Base-by-base conservation (phyloP, 495 filamentous ascomycete species). In the Opeltia flavorubescens region DNA sequence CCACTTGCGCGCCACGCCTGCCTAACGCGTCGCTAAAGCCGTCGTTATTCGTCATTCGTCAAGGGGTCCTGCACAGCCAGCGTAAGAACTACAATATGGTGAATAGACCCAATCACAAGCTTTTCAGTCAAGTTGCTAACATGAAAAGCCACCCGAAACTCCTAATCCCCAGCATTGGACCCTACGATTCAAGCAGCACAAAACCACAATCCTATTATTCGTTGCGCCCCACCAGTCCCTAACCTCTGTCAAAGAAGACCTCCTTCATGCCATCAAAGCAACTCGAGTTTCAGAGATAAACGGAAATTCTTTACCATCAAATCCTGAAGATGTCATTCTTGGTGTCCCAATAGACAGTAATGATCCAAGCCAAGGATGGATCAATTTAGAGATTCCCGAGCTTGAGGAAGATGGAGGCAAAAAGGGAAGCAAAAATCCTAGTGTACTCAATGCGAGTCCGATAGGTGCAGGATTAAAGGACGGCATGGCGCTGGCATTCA, bases 101-200 rank as follows among this genome's bases (percentile, higher is more conserved):
- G 21, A 23, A 4, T n/a, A 6, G 12, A 15, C 2, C 1, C 20
- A 17, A 5, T 41, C 8, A 31, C 29, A 31, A 6, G 29, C 13
- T 13, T 31, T 31, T 31, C 29, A 6, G 29, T 6, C 13, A 31
- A 6, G 6, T 6, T 41, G 20, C 38, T 41, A 25, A 41, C 21
- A 6, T 1, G 1, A 3, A 25, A 41, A 41, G 38, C 38, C 38
- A 13, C 12, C 6, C 15, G 21, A 13, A 25, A 25, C 15, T 3
- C 38, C 21, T 23, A 41, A 25, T 12, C 21, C 38, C 21, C 38
- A 41, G 15, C 67, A 75, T 25, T 67, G 76, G 63, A 86, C 84
- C 9, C 60, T 94, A 30, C 75, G 81, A 23, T 77, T 94, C 61
- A 94, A 94, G 55, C 69, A 83, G 62, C 77, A 83, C 62, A 82